Conservation (phyloP, 192 early-diverging fungal species). For the Cladochytrium replicatum region DNA sequence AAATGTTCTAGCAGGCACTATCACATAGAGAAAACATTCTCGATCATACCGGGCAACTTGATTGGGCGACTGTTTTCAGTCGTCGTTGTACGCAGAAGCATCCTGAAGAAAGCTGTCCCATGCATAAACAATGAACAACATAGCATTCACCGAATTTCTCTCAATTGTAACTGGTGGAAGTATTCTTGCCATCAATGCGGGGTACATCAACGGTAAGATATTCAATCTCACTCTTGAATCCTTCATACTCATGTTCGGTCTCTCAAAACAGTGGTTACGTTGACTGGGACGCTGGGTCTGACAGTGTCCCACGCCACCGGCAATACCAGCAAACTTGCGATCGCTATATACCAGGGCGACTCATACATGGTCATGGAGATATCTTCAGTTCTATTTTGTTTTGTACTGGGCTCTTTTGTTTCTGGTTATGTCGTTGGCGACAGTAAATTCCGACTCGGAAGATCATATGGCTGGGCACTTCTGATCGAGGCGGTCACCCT, state of each 20-base stretch:
- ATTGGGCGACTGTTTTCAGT: no score
- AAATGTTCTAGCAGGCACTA: no score
- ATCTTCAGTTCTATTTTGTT: constrained; percentile 30
- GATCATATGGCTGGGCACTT: constrained; percentile 33
- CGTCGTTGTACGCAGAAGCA: no score
- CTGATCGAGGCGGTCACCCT: constrained; percentile 30
- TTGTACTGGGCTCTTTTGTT: constrained; percentile 43
- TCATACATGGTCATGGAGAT: constrained; percentile 32
- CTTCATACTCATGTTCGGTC: not conserved
- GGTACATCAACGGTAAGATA: constrained; percentile 52
- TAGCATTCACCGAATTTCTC: constrained; percentile 41
- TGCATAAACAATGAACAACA: constrained; percentile 38
- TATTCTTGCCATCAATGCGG: constrained; percentile 41
- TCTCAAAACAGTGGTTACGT: not conserved
- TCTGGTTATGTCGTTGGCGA: constrained; percentile 45
- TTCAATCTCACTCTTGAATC: not conserved
- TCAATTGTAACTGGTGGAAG: constrained; percentile 40
- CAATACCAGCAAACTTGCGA: constrained; percentile 38
- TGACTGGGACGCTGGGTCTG: constrained; percentile 3
- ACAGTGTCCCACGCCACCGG: constrained; percentile 41
- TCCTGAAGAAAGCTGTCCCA: no score
- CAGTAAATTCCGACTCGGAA: constrained; percentile 44
- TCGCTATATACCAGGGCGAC: constrained; percentile 32
- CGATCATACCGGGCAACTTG: no score
- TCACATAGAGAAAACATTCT: no score